These are phyloP conservation scores for Cercospora sp. DNA, from an alignment of 2,329 filamentous ascomycete species.

Conservation along the genomic window DNA sequence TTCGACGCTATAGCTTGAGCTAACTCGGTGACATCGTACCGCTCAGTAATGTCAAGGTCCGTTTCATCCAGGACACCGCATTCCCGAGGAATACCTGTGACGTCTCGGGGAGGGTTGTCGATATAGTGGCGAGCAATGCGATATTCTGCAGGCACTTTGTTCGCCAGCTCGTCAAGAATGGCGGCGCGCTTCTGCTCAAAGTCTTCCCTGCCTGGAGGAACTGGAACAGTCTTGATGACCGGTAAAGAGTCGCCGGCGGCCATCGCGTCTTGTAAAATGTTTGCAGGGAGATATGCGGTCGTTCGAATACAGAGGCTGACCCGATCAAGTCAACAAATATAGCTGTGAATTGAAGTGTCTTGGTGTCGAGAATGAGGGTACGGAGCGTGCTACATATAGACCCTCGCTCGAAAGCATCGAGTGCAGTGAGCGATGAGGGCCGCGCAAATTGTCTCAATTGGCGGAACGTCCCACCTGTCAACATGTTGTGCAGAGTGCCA, in stretches of 20 bases:
- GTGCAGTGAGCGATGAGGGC: background rate
- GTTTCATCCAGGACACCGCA: background rate
- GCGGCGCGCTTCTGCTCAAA: background rate
- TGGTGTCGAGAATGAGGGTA: too few relatives aligned
- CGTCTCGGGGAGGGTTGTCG: background rate
- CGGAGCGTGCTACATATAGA: too few relatives aligned
- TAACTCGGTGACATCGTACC: conserved; percentile 47
- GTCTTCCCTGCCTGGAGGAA: background rate
- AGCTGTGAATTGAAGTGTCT: too few relatives aligned
- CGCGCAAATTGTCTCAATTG: background rate
- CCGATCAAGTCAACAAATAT: too few relatives aligned
- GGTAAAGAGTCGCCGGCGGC: background rate
- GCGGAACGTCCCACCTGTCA: too few relatives aligned
- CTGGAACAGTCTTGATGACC: background rate
- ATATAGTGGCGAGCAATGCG: background rate
- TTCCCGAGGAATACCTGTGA: conserved; percentile 3
- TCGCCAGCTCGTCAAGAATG: background rate
- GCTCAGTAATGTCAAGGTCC: background rate
- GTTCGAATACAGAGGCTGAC: too few relatives aligned
- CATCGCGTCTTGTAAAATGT: background rate
- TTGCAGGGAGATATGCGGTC: too few relatives aligned
- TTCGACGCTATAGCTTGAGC: too few relatives aligned
- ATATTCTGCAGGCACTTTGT: background rate
- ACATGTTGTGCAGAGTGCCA: too few relatives aligned
- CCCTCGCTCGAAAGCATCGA: too few relatives aligned